Evolutionary conservation across 148 eudicot genomes (phyloP), one percentile per base, ranked within the genome.

Genomic region (Camellia granthamiana): DNA sequence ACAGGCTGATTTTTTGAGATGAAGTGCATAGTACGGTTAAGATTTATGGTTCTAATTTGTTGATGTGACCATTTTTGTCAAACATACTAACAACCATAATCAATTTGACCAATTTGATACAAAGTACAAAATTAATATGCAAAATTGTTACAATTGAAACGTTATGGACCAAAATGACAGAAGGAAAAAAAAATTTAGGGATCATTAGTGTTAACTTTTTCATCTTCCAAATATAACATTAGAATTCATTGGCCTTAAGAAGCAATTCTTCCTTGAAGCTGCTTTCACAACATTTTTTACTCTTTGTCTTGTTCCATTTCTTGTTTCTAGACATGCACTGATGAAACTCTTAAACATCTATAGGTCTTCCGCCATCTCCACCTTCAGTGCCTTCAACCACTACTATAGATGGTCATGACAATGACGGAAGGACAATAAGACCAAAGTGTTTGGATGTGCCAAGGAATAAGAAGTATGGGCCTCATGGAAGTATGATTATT

Each of bases 351-450:
- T 73, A 16, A 14, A 61, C 6, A 44, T 73, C 21, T 85, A 80
- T 86, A 96, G 99, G 98, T 69, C 91, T 97, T 78, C 99, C 99
- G 16, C 90, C 97, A 55, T 92, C 98, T 84, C 97, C 98, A 21
- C 99, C 99, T 74, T 87, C 93, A 55, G 64, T 83, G 78, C 77
- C 87, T 69, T 84, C 91, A 66, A 80, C 67, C 43, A 81, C 85
- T 74, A 85, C 85, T 77, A 83, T 86, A 67, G 85, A 88, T 51
- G 80, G 75, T 77, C 89, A 85, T 49, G 86, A 38, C 13, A 82
- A 85, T 75, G 84, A 80, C 49, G 92, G 86, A 55, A 86, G 80
- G 54, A 83, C 85, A 66, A 64, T 87, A 49, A 92, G 92, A 79
- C 99, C 98, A 44, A 74, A 92, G 62, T 95, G 94, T 15, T 95